Conservation (phyloP, 345 rosid species). For the Excoecaria cochinchinensis region DNA sequence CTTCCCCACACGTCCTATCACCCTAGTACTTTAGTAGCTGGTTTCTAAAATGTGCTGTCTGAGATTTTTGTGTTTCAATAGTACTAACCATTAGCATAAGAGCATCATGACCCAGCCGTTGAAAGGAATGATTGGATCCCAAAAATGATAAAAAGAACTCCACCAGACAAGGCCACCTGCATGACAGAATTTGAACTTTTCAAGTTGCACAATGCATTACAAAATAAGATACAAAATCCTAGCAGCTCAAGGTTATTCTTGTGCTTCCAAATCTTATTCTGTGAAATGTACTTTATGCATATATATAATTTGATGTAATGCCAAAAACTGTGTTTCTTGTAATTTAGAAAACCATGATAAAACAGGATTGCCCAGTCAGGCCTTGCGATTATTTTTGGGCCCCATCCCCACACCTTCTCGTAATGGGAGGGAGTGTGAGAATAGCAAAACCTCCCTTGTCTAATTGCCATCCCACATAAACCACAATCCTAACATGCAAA, state of each 20-base stretch:
- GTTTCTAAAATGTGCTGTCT: background rate
- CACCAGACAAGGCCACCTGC: slow-evolving; percentile 89
- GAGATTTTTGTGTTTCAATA: background rate
- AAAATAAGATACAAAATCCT: background rate
- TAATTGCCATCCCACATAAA: background rate
- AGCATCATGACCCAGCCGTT: slow-evolving; percentile 38
- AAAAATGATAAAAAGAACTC: slow-evolving; percentile 79
- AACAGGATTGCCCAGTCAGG: background rate
- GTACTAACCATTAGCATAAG: slow-evolving; percentile 31
- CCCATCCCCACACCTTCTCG: background rate
- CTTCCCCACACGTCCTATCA: background rate
- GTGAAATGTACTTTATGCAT: background rate
- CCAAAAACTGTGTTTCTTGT: background rate
- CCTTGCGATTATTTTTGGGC: background rate
- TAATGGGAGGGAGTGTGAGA: background rate
- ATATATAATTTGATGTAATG: background rate
- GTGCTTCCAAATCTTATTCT: background rate
- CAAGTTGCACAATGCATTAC: background rate
- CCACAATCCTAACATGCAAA: background rate
- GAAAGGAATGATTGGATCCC: slow-evolving; percentile 91
- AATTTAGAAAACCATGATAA: background rate
- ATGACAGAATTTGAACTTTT: slow-evolving; percentile 11
- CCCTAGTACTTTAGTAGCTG: background rate
- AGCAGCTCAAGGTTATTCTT: background rate
- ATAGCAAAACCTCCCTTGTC: background rate